Conservation (phyloP, 495 filamentous ascomycete genomes). For the Viridothelium virens region DNA sequence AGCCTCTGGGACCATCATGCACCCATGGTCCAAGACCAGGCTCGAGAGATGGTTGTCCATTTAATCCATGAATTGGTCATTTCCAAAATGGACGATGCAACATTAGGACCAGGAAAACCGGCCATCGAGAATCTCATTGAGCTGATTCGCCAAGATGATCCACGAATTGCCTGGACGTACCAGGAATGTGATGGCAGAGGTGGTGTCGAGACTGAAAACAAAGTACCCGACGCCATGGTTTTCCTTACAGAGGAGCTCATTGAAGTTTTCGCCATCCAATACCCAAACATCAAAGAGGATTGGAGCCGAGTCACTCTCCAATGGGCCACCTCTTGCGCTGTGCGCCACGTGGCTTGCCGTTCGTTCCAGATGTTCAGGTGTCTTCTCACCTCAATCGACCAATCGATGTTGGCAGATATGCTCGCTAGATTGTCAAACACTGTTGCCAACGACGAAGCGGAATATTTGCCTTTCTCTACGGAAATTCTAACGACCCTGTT, state of each 20-base stretch:
- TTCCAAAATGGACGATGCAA: constrained; percentile 73
- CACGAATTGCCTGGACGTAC: constrained; percentile 83
- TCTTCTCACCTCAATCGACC: constrained; percentile 80
- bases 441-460: constrained; percentile 79
- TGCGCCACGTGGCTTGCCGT: constrained; percentile 89
- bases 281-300: constrained; percentile 78
- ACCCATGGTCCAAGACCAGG: constrained; percentile 90
- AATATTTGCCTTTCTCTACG: constrained; percentile 94
- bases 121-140: constrained; percentile 85
- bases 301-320: constrained; percentile 84
- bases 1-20: constrained; percentile 97
- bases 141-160: constrained; percentile 75
- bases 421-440: constrained; percentile 89
- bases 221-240: constrained; percentile 82
- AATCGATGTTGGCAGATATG: constrained; percentile 92
- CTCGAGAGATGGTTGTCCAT: constrained; percentile 95
- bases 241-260: constrained; percentile 71
- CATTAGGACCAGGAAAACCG: constrained; percentile 54
- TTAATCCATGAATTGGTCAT: constrained; percentile 95
- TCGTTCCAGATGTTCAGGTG: constrained; percentile 97
- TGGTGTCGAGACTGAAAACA: constrained; percentile 52
- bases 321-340: constrained; percentile 95
- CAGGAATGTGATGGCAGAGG: constrained; percentile 78
- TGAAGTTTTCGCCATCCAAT: constrained; percentile 73
- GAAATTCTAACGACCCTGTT: constrained; percentile 92